A percentile compares a stretch with the other conserved stretches of the same genome.
Conservation (phyloP, 129 eudicot genomes). For the Lactuca sativa region DNA sequence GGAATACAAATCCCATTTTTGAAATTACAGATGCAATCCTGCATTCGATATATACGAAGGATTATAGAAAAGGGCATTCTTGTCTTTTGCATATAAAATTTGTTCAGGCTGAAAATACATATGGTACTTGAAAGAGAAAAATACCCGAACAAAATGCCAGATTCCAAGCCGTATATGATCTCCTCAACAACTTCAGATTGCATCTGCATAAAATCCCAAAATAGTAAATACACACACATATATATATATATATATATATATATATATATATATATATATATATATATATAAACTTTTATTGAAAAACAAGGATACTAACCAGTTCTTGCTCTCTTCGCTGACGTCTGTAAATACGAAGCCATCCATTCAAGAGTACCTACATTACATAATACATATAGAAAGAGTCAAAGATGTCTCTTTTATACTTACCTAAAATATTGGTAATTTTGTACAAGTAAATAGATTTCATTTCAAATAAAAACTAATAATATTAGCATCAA, state of each 20-base stretch:
- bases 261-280: conserved; percentile 1
- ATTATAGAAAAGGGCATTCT: background rate
- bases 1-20: conserved; percentile 88
- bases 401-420: no score
- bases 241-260: conserved; percentile 9
- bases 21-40: conserved; percentile 97
- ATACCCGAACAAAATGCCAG: conserved; percentile 98
- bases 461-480: no score
- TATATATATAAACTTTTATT: background rate
- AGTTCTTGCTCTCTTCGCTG: conserved; percentile 92
- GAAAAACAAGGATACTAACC: conserved; percentile 66
- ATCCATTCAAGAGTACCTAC: conserved; percentile 88
- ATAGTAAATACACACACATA: conserved; percentile 19
- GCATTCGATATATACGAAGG: conserved; percentile 25
- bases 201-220: conserved; percentile 51
- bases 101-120: background rate
- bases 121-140: conserved; percentile 9
- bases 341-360: conserved; percentile 96
- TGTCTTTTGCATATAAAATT: background rate
- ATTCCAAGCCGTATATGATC: conserved; percentile 92
- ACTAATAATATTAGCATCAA: background rate
- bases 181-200: conserved; percentile 98
- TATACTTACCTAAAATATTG: no score
- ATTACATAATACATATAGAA: background rate
- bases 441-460: no score